Base-by-base conservation (phyloP, 208 protist genomes). In the Phytomonas francai region DNA sequence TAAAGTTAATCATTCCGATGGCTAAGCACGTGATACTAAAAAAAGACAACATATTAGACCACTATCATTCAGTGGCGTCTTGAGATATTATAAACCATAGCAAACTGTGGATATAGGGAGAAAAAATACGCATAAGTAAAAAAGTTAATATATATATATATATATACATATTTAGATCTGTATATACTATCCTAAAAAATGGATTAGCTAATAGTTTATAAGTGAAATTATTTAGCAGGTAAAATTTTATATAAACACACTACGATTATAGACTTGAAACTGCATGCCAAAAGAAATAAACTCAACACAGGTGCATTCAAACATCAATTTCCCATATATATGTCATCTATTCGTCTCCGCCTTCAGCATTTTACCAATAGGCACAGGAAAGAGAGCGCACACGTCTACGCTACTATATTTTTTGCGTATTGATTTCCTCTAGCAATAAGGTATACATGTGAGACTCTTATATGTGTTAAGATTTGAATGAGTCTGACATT, bases 81-180 rank as follows among this genome's bases (percentile, higher is more conserved):
- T 66, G 29, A 58, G 12, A 14, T 22, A 22, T 3, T 45, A 19
- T 45, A 31, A 27, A 2, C 61, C 28, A 66, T 3, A 25, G 36
- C 36, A 22, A 66, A 66, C 11, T 3, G 62, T 32, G 61, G 29
- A 56, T 9, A 68, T 4, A 36, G 68, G 33, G 42, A 25, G 19
- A 27, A 63, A 33, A 59, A 16, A 68, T 3, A 68, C 3, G 27
- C 12, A 59, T 34, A 68, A 12, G 29, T 16, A 68, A 25, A 22
- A 11, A 62, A 62, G 16, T 14, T 22, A 62, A 25, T 25, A 65
- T 65, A 57, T 56, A 72, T 59, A 72, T n/a, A 65, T 1, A 60
- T 71, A 71, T 65, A 64, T 49, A 27, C 28, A 61, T n/a, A n/a
- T 57, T 25, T 14, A n/a, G n/a, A n/a, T n/a, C n/a, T n/a, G n/a